Conservation (phyloP, 2,329 filamentous ascomycete species). For the Bimuria novae-zelandiae region DNA sequence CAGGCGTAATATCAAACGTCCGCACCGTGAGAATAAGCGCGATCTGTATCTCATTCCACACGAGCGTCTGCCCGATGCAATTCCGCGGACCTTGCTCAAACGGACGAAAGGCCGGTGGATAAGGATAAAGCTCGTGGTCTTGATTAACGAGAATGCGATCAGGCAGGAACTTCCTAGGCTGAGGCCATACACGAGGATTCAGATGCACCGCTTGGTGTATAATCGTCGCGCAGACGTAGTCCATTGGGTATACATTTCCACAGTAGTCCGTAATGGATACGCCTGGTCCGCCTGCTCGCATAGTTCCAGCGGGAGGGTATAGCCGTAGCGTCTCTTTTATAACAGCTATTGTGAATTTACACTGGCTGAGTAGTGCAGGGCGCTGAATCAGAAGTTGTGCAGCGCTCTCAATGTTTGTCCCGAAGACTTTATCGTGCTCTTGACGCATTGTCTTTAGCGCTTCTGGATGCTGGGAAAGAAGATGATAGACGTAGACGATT, state of each 20-base stretch:
- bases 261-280: conserved; percentile 3
- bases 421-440: conserved; percentile 35
- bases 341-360: conserved; percentile 31
- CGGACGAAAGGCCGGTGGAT: conserved; percentile 30
- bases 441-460: conserved; percentile 19
- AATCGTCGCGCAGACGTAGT: conserved; percentile 1
- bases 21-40: conserved; percentile 26
- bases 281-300: conserved; percentile 11
- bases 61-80: conserved; percentile 47
- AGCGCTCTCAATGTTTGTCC: conserved; percentile 13
- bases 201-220: neutral
- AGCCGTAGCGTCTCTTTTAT: conserved; percentile 40
- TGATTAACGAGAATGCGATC: conserved; percentile 21
- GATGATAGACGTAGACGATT: conserved; percentile 28
- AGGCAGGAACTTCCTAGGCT: conserved; percentile 21
- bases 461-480: conserved; percentile 26
- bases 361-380: conserved; percentile 24
- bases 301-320: conserved; percentile 37
- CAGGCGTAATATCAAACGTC: conserved; percentile 27
- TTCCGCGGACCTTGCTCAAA: conserved; percentile 46
- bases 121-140: conserved; percentile 14
- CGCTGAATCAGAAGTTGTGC: conserved; percentile 15
- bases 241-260: conserved; percentile 15
- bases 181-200: conserved; percentile 5
- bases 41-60: conserved; percentile 42